These are phyloP conservation scores for Hordeum marinum DNA, from an alignment of 176 grass and related monocot species.

Conservation along the genomic window DNA sequence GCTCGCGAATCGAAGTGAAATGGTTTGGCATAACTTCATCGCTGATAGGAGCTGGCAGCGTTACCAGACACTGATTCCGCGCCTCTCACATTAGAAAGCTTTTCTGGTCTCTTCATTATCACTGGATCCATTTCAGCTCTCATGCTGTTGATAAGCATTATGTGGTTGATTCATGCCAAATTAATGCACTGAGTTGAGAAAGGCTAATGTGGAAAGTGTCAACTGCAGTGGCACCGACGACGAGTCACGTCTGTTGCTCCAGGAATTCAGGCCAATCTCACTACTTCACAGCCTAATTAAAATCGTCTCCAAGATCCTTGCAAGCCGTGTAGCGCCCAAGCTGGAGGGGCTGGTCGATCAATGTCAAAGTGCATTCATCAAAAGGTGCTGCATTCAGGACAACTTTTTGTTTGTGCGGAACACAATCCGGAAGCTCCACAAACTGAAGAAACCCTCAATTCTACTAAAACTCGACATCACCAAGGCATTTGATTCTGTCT, in stretches of 20 bases:
- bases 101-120: conserved; percentile 52
- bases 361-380: no score
- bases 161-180: not conserved
- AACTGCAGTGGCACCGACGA: not conserved
- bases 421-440: no score
- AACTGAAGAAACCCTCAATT: no score
- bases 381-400: no score
- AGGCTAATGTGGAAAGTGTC: not conserved
- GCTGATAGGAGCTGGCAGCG: not conserved
- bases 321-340: no score
- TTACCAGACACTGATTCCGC: not conserved
- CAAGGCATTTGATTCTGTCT: no score
- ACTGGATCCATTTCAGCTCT: conserved; percentile 43
- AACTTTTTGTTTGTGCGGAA: no score
- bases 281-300: no score
- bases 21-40: conserved; percentile 20
- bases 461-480: no score
- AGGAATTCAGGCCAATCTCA: no score
- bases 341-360: no score
- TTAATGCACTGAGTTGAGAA: not conserved
- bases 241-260: not conserved
- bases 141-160: conserved; percentile 37
- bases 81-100: conserved; percentile 29
- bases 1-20: conserved; percentile 13
- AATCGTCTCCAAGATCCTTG: no score